phyloP scores from a whole-genome alignment of 306 rosid species.

The Malus sieversii region DNA sequence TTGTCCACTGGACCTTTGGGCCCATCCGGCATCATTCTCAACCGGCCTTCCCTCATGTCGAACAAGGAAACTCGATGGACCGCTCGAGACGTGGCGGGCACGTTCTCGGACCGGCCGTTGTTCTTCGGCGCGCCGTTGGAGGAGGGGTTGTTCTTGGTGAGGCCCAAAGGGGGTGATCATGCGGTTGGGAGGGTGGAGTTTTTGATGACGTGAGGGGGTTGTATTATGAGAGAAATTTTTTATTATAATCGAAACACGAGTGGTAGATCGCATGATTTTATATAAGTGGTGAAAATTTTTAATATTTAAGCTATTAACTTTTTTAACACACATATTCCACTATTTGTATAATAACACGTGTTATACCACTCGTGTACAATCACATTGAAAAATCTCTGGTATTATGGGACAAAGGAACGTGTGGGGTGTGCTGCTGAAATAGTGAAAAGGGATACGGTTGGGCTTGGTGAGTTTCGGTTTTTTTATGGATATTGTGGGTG shows the following conservation, averaged over 20 bases:
- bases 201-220: conserved; percentile 80
- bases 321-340: too few relatives aligned
- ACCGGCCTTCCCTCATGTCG: conserved; percentile 79
- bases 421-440: conserved; percentile 80
- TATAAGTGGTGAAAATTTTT: too few relatives aligned
- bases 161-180: not conserved
- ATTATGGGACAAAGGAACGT: conserved; percentile 68
- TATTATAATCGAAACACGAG: too few relatives aligned
- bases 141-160: conserved; percentile 63
- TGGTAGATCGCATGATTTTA: too few relatives aligned
- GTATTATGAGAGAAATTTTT: conserved; percentile 37
- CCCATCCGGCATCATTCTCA: conserved; percentile 69
- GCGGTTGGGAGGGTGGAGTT: conserved; percentile 44
- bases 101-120: conserved; percentile 36
- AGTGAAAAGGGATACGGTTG: conserved; percentile 66
- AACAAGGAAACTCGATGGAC: conserved; percentile 79
- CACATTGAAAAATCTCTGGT: too few relatives aligned
- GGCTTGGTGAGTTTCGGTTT: conserved; percentile 8
- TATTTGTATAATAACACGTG: too few relatives aligned
- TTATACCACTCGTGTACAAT: too few relatives aligned
- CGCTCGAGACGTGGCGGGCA: conserved; percentile 46
- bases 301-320: too few relatives aligned
- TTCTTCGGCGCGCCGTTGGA: conserved; percentile 33
- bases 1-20: conserved; percentile 66
- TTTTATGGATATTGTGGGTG: conserved; percentile 18